Evolutionary conservation across 2,329 filamentous ascomycete species (phyloP).

Genomic region (Colletotrichum tabaci): DNA sequence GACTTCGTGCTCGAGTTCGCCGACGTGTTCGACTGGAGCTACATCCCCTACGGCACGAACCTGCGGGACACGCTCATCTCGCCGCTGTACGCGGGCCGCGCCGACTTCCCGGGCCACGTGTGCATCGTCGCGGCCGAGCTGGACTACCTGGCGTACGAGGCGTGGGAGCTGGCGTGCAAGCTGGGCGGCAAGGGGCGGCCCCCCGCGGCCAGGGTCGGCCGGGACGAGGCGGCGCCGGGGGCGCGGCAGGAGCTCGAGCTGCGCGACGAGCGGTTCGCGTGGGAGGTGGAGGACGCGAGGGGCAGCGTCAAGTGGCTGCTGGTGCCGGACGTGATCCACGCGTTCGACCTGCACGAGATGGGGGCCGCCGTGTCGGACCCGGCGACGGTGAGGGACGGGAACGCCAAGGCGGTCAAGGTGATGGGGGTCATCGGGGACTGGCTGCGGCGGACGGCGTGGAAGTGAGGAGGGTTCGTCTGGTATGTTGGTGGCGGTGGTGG

Average conservation of each 20-base stretch:
- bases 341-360: constrained; percentile 55
- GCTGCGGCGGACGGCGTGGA: constrained; percentile 51
- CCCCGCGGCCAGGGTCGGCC: constrained; percentile 29
- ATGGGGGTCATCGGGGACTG: constrained; percentile 50
- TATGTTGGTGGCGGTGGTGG: too few relatives aligned
- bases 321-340: constrained; percentile 59
- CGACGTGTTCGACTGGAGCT: constrained; percentile 52
- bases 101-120: constrained; percentile 52
- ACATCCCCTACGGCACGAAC: constrained; percentile 51
- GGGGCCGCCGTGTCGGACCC: constrained; percentile 47
- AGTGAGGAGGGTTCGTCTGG: neutral
- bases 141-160: constrained; percentile 51
- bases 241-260: constrained; percentile 44
- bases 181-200: constrained; percentile 41
- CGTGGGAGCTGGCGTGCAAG: constrained; percentile 42
- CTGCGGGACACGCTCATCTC: constrained; percentile 52
- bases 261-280: constrained; percentile 54
- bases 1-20: constrained; percentile 45
- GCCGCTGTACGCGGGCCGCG: constrained; percentile 51
- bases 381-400: constrained; percentile 50
- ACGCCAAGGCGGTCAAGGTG: constrained; percentile 50
- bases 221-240: constrained; percentile 37
- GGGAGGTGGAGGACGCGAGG: constrained; percentile 49
- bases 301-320: constrained; percentile 57
- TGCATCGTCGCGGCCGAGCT: constrained; percentile 56